phyloP scores from a whole-genome alignment of 2,329 filamentous ascomycete genomes.

The Colletotrichum siamense region DNA sequence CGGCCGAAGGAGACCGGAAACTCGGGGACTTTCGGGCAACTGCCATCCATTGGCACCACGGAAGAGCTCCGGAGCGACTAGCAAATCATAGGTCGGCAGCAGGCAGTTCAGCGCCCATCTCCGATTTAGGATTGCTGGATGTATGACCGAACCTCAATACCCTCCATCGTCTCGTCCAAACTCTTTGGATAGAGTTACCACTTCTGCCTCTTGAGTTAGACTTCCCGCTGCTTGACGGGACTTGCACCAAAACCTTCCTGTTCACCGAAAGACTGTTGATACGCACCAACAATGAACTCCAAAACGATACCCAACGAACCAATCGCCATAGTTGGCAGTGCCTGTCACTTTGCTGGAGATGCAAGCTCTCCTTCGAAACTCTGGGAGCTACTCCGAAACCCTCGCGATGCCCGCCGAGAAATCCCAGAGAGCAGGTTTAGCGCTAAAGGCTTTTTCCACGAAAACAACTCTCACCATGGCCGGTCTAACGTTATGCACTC shows the following conservation, averaged over 20 bases:
- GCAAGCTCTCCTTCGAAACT: constrained; percentile 7
- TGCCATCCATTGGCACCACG: not conserved
- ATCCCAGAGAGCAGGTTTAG: not conserved
- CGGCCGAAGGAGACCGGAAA: not conserved
- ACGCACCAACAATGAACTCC: not conserved
- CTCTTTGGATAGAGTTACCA: not conserved
- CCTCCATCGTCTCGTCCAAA: not conserved
- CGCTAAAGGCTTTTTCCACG: not conserved
- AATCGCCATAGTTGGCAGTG: constrained; percentile 11
- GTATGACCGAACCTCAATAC: not conserved
- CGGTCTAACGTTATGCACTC: constrained; percentile 24
- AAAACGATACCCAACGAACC: constrained; percentile 17
- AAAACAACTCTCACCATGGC: constrained; percentile 24
- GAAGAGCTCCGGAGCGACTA: not conserved
- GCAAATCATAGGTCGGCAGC: not conserved
- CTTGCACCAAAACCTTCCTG: not conserved
- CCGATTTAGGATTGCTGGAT: not conserved
- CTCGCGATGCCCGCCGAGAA: not conserved
- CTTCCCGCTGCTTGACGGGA: not conserved
- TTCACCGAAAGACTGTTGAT: not conserved
- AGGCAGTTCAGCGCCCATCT: not conserved
- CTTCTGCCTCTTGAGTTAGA: not conserved
- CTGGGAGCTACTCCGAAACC: not conserved
- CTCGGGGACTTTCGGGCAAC: not conserved
- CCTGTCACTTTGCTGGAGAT: not conserved